Evolutionary conservation across 129 eudicot genomes (phyloP), one percentile per base, ranked within the genome.

Genomic region (Centella asiatica): DNA sequence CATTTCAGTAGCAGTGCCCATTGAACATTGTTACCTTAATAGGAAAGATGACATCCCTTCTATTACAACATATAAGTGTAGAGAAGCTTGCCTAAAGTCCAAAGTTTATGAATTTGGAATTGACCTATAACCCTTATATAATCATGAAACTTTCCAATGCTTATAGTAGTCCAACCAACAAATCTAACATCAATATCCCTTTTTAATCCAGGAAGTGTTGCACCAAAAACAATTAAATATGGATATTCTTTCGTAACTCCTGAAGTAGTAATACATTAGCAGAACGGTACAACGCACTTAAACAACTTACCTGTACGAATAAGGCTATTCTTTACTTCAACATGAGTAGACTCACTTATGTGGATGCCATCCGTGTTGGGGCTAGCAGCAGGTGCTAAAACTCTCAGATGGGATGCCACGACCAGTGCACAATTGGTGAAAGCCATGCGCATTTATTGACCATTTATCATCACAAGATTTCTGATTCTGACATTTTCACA

Each of bases 301-400:
- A 22, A 49, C 29, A 49, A 57, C 76, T 14, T 74, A 84, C 96
- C 96, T 76, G 96, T 88, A 58, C 76, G 59, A 55, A 88, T 72
- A 44, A 59, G 36, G 63, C 70, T 66, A 64, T 84, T 69, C 73
- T 75, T 69, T 62, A 88, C 69, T 69, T 74, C 65, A 28, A 88
- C 89, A 26, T 60, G 68, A 42, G 78, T 78, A 29, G 94, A 84
- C 18, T 77, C 76, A 75, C 89, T 88, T 71, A 88, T 88, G 73
- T 88, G 96, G 68, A 88, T 72, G 23, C 94, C 94, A 63, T 88
- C 94, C 6, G 94, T 84, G 70, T 88, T 88, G 51, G 94, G 96
- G 80, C 96, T 88, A 37, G 61, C 29, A 31, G 57, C 78, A 24
- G 96, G 96, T 60, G 96, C 85, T 44, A 64, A 42, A 53, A 88